phyloP scores from a whole-genome alignment of 176 grass and related monocot species.

The Pontederia crassipes region DNA sequence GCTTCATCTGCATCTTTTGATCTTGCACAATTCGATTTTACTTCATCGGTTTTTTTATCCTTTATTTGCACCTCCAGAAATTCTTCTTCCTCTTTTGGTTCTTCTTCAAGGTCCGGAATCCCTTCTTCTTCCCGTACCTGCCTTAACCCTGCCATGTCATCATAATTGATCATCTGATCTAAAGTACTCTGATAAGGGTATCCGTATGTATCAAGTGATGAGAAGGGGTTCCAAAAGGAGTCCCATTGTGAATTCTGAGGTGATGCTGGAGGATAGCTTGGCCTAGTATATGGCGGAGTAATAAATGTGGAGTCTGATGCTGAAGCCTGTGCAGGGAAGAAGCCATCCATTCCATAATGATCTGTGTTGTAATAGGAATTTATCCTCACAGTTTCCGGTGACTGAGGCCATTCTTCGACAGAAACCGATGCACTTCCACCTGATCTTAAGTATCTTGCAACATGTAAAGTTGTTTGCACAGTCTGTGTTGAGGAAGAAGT shows the following conservation, averaged over 20 bases:
- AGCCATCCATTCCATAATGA: slow-evolving; percentile 36
- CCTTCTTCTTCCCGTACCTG: slow-evolving; percentile 91
- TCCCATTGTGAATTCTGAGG: slow-evolving; percentile 77
- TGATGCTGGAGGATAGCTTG: slow-evolving; percentile 42
- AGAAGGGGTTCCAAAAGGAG: slow-evolving; percentile 74
- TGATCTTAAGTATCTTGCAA: slow-evolving; percentile 58
- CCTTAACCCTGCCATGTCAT: slow-evolving; percentile 73
- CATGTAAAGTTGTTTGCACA: slow-evolving; percentile 38
- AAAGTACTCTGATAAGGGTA: slow-evolving; percentile 38
- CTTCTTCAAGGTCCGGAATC: slow-evolving; percentile 95
- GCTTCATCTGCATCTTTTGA: slow-evolving; percentile 22
- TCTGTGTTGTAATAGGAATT: slow-evolving; percentile 47
- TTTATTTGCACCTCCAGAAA: slow-evolving; percentile 20
- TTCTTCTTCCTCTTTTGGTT: slow-evolving; percentile 22
- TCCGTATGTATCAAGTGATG: slow-evolving; percentile 29
- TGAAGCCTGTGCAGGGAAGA: slow-evolving; percentile 23
- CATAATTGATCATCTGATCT: slow-evolving; percentile 51
- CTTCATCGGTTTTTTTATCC: slow-evolving; percentile 18
- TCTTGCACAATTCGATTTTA: slow-evolving; percentile 29
- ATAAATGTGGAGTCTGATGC: slow-evolving; percentile 27
- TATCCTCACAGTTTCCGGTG: slow-evolving; percentile 27
- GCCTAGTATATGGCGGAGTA: slow-evolving; percentile 41
- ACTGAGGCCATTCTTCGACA: slow-evolving; percentile 50
- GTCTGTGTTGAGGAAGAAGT: neutral
- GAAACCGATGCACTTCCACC: slow-evolving; percentile 61